Evolutionary conservation across 2,329 filamentous ascomycete species (phyloP), one percentile per base, ranked within the genome.

Genomic region (Sarocladium strictum): DNA sequence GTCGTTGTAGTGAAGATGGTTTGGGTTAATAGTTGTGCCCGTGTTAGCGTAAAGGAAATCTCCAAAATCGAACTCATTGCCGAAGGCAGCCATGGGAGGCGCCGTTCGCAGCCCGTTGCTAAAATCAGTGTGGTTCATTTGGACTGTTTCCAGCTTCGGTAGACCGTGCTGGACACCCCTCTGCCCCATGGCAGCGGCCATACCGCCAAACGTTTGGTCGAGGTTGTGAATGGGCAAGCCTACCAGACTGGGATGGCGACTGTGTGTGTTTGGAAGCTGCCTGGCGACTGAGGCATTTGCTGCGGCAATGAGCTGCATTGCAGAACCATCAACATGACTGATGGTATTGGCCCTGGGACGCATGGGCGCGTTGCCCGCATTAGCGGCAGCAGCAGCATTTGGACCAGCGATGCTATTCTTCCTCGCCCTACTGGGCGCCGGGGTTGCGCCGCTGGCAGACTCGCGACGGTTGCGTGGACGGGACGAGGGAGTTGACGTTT

Each of bases 301-400:
- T 12, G 80, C 75, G 51, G 82, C 81, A 59, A 89, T 78, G 72
- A 94, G 81, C 62, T 86, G 89, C 68, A 96, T 81, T 38, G 86
- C 83, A 54, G 79, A 78, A 55, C 83, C 81, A 67, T 97, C 94
- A 55, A 97, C 84, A 69, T 97, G 92, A 66, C 92, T 94, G 65
- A 99, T 95, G 35, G 94, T 99, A 67, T 97, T 97, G 54, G 94
- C 93, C 63, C 94, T 80, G 21, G 93, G 94, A 60, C 94, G 82
- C 83, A 93, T 92, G 32, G 50, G 32, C 12, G 19, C 35, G n/a
- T 40, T 40, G 50, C 50, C 50, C 12, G 79, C 77, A 53, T 78
- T 78, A 55, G 78, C 76, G 43, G 71, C 66, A 52, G 71, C 66
- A 40, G 50, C 50, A 26, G 72, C 69, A 59, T 69, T 74, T 37